Evolutionary conservation across 1,284 basidiomycete genomes (phyloP).

Genomic region (Rhodotorula glutinis): DNA sequence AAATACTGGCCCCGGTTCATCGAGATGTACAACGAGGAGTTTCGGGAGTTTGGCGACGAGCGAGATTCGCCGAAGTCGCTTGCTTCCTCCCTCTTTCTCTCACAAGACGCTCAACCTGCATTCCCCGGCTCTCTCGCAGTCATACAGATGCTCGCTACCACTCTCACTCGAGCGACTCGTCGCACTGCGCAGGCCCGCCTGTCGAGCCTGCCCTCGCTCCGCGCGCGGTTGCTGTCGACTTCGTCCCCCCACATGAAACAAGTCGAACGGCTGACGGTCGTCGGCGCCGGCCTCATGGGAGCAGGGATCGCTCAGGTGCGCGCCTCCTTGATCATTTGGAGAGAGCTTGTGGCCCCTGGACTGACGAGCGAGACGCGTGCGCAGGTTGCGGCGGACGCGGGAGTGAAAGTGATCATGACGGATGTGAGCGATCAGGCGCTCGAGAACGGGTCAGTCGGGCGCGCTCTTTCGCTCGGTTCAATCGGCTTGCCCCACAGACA

Average conservation of each 20-base stretch:
- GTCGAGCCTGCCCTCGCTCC: neutral
- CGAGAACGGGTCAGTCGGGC: conserved; percentile 49
- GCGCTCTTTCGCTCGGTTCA: neutral
- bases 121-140: too few relatives aligned
- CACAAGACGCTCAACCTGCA: too few relatives aligned
- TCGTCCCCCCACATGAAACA: neutral
- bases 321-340: too few relatives aligned
- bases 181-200: neutral
- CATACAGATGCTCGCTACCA: too few relatives aligned
- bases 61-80: too few relatives aligned
- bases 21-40: too few relatives aligned
- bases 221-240: neutral
- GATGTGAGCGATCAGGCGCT: conserved; percentile 52
- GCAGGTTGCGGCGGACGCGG: conserved; percentile 51
- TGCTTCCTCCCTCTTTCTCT: too few relatives aligned
- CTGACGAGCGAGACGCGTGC: neutral
- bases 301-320: conserved; percentile 53
- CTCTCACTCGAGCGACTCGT: too few relatives aligned
- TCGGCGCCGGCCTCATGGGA: conserved; percentile 52
- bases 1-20: too few relatives aligned
- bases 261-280: conserved; percentile 31
- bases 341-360: too few relatives aligned
- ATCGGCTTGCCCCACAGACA: neutral
- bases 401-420: conserved; percentile 51
- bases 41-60: too few relatives aligned